Base-by-base conservation (phyloP, 257 asterid species). In the Plantago ovata region DNA sequence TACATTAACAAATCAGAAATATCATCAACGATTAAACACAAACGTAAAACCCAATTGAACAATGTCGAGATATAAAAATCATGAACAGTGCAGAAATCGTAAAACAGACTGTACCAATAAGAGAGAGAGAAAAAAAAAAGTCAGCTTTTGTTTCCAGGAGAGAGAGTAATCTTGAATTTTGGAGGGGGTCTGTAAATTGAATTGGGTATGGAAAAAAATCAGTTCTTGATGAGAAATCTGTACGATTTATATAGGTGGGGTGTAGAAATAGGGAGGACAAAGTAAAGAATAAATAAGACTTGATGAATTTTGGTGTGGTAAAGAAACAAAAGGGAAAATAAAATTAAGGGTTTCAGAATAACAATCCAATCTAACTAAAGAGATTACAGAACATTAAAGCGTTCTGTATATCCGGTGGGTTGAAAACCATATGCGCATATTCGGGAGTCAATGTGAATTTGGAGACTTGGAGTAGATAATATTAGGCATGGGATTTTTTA, bases 201-300 rank as follows among this genome's bases (percentile, higher is more conserved):
- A 22, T 33, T 9, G 7, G 18, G 18, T 48, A 18, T 9, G 10
- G 19, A 58, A 39, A 53, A 44, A 71, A 66, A 48, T 65, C 38
- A 56, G 38, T 41, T 41, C 38, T 21, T 21, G 58, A 59, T 33
- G 22, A 1, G 23, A 52, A 64, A 21, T 60, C 9, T 15, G 24
- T 24, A 32, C 38, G 55, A 67, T 48, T 48, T 48, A n/a, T n/a
- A n/a, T 48, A 62, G 70, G 65, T 53, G 66, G 63, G 63, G 33
- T 10, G 58, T 66, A 67, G 57, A 62, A 32, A 62, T 46, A 9
- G 9, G 8, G 22, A 40, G 53, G 71, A 54, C 28, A 59, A 43
- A 44, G 68, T 57, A 56, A 65, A 65, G 68, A 64, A 61, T 8
- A 54, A 58, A 57, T 44, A 60, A 48, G 68, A 65, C 60, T 67